Conservation (phyloP, 306 rosid species). For the Senna siamea region DNA sequence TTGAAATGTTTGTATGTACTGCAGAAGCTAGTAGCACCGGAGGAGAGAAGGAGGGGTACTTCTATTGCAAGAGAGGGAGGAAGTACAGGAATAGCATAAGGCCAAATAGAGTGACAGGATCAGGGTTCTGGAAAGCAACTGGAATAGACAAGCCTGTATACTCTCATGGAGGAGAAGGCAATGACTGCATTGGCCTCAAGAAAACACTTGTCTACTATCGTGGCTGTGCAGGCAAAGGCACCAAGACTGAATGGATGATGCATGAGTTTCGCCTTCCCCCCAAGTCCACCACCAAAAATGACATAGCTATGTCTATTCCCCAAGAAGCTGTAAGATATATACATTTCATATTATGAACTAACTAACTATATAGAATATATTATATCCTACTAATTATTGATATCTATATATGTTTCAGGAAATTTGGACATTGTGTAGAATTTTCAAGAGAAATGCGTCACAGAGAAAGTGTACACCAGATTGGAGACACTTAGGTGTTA, state of each 20-base stretch:
- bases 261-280: slow-evolving; percentile 90
- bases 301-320: neutral
- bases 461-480: slow-evolving; percentile 59
- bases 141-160: slow-evolving; percentile 62
- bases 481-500: slow-evolving; percentile 50
- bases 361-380: too few species aligned
- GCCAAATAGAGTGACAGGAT: slow-evolving; percentile 82
- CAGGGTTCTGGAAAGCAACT: slow-evolving; percentile 97
- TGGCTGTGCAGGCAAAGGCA: slow-evolving; percentile 91
- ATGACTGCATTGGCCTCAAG: slow-evolving; percentile 78
- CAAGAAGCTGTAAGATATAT: slow-evolving; percentile 71
- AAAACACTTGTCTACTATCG: slow-evolving; percentile 86
- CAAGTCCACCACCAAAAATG: neutral
- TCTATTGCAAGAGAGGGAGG: slow-evolving; percentile 89
- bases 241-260: slow-evolving; percentile 99
- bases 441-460: slow-evolving; percentile 69
- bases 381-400: too few species aligned
- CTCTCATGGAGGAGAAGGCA: too few species aligned
- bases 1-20: neutral
- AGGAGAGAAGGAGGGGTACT: slow-evolving; percentile 78
- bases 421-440: slow-evolving; percentile 92
- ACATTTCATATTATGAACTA: too few species aligned
- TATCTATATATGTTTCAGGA: slow-evolving; percentile 69
- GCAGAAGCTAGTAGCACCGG: slow-evolving; percentile 45
- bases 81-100: slow-evolving; percentile 88